Evolutionary conservation across 805 yeast genomes (phyloP), one percentile per base, ranked within the genome.

Genomic region (Suhomyces sp.): DNA sequence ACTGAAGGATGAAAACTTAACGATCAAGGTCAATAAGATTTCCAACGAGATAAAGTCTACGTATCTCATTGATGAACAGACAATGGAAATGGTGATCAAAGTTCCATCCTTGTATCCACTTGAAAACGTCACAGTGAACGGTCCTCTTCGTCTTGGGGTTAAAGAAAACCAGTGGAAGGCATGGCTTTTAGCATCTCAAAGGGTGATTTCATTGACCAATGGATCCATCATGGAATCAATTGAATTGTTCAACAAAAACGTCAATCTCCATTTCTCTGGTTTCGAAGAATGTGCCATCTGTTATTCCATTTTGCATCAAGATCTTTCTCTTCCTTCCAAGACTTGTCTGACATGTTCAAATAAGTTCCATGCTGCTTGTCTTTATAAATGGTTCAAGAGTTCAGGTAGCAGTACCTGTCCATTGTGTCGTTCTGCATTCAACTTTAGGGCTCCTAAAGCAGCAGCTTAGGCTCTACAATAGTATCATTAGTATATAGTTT

Each of bases 231-330:
- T 76, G 17, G 88, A 81, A 24, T 80, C 88, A 2, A 69, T 85
- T 32, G 80, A 77, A 39, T 67, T 82, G 22, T 80, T 83, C 58
- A 77, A 76, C 51, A 79, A 77, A 47, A 87, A 91, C 50, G 88
- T 88, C 34, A 75, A 78, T 36, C 70, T 85, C 48, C 95, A 90
- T 54, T 90, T 95, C 58, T 84, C 90, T 6, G 96, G 96, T 0
- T 88, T 87, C 46, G 96, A 88, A 51, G 98, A 91, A 41, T 93
- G 99, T 72, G 95, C 98, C 3, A 88, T 93, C 47, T 93, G 99
- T 58, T 93, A 93, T 58, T 84, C 95, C 11, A 83, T 91, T 38
- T 65, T 93, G 44, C 95, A 90, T 54, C 88, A 84, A 43, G 96
- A 88, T 52, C 86, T 85, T 50, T 83, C 95, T 6, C 71, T 93